These are phyloP conservation scores for Pseudonitzschia multiseries DNA, from an alignment of 108 stramenopile species.

Conservation along the genomic window DNA sequence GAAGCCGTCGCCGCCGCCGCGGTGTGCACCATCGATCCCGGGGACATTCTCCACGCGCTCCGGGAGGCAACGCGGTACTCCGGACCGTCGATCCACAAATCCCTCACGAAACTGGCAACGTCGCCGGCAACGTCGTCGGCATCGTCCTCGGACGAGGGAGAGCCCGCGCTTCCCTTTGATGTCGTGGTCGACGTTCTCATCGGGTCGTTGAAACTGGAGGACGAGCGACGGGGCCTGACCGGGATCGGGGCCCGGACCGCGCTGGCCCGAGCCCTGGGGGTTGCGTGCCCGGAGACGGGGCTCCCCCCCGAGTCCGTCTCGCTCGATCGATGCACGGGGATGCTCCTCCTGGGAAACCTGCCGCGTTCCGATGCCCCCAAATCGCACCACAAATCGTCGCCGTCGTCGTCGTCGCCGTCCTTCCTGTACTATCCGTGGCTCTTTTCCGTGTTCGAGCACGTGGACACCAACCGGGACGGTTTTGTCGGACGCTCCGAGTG, in stretches of 20 bases:
- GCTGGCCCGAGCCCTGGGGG: constrained; percentile 18
- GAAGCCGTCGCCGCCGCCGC: too few species aligned
- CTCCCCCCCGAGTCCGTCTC: neutral
- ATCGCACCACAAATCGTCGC: neutral
- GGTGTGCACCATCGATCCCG: neutral
- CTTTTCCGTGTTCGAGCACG: constrained; percentile 21
- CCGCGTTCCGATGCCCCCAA: neutral
- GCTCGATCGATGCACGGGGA: neutral
- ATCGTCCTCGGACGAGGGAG: too few species aligned
- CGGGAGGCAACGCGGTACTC: neutral
- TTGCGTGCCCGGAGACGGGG: neutral
- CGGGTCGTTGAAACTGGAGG: neutral
- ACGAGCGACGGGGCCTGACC: neutral
- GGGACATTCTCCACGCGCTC: neutral
- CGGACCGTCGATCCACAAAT: neutral
- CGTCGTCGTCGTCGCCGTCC: neutral
- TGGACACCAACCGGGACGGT: constrained; percentile 19
- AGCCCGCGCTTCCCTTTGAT: neutral
- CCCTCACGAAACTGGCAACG: neutral
- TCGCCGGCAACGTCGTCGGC: too few species aligned
- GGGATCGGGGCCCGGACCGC: neutral
- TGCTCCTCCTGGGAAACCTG: neutral
- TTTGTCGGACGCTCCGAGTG: constrained; percentile 15
- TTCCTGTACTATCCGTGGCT: constrained; percentile 19
- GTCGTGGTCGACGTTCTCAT: neutral